Conservation (phyloP, 2,329 filamentous ascomycete genomes). For the Claviceps africana region DNA sequence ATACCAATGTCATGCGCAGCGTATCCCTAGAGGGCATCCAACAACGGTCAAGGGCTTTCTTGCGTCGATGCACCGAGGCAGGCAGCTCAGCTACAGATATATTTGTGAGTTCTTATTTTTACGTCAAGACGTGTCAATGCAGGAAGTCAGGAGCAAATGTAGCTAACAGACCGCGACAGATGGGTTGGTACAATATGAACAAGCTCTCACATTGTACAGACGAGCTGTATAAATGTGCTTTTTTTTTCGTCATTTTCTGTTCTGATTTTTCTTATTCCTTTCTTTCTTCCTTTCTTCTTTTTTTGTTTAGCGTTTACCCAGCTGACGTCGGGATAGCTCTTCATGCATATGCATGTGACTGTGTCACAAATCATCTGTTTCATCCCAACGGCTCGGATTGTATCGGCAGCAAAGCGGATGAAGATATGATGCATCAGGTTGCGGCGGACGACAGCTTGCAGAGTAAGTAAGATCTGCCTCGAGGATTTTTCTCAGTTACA, state of each 20-base stretch:
- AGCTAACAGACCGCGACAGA: conserved; percentile 1
- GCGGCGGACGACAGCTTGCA: conserved; percentile 54
- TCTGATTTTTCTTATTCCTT: too few relatives aligned
- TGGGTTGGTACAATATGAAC: conserved; percentile 1
- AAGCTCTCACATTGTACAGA: neutral
- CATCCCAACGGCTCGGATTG: conserved; percentile 50
- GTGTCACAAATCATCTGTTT: conserved; percentile 55
- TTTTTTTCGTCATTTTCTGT: too few relatives aligned
- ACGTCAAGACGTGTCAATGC: neutral
- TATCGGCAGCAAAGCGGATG: conserved; percentile 38
- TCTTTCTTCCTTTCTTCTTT: neutral
- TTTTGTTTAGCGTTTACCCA: neutral
- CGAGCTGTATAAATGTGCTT: too few relatives aligned
- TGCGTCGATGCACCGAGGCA: conserved; percentile 35
- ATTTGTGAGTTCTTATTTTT: conserved; percentile 34
- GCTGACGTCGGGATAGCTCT: conserved; percentile 20
- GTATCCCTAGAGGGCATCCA: conserved; percentile 42
- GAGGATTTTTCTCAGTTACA: neutral
- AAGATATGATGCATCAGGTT: conserved; percentile 53
- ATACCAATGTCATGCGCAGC: conserved; percentile 48
- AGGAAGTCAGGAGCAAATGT: neutral
- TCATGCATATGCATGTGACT: conserved; percentile 57
- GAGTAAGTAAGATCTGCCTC: conserved; percentile 39
- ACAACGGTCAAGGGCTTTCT: conserved; percentile 40
- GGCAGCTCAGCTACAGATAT: conserved; percentile 28